These are phyloP conservation scores for Rhododendron griersonianum DNA, from an alignment of 148 eudicot species.

Conservation along the genomic window DNA sequence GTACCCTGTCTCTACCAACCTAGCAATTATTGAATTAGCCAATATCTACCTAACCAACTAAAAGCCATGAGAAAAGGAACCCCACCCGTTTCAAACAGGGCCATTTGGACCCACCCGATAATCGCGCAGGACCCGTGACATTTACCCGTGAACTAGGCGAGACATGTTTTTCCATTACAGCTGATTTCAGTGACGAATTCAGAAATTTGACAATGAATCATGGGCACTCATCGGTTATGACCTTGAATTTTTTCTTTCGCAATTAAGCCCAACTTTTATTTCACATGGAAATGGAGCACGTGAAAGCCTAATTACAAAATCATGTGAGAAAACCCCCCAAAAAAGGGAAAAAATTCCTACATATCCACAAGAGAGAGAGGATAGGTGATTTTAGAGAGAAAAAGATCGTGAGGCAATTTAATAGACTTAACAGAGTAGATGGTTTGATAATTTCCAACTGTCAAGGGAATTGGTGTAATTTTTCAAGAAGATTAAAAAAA, in stretches of 20 bases:
- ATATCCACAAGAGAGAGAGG: no score
- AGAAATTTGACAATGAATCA: not conserved
- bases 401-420: not conserved
- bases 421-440: not conserved
- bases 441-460: not conserved
- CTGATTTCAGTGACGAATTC: not conserved
- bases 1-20: constrained; percentile 40
- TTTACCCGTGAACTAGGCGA: not conserved
- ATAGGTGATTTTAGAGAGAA: not conserved
- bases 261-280: not conserved
- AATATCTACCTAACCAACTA: constrained; percentile 16
- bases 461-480: not conserved
- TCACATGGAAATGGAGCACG: not conserved
- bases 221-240: not conserved
- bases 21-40: constrained; percentile 23
- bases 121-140: not conserved
- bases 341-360: no score
- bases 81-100: not conserved
- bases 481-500: not conserved
- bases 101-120: not conserved
- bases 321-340: no score
- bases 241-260: not conserved
- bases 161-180: no score
- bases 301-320: not conserved
- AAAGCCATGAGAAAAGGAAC: not conserved